Evolutionary conservation across 2,329 filamentous ascomycete genomes (phyloP), one percentile per base, ranked within the genome.

Genomic region (Ceratocystis cacaofunesta): DNA sequence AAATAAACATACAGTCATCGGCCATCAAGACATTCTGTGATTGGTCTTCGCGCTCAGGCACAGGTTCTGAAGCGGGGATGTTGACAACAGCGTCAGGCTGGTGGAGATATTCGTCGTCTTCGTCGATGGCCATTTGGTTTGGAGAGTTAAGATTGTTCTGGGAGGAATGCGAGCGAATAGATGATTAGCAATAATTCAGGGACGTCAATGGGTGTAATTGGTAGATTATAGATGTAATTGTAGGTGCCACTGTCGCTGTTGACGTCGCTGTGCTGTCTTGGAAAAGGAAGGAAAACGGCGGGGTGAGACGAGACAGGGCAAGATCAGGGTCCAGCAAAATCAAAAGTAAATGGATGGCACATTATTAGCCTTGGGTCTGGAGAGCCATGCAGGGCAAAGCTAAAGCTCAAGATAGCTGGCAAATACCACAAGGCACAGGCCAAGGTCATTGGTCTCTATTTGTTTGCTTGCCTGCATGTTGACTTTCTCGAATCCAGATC

Each of bases 1-100:
- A 32, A 32, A 58, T 17, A 50, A 36, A 63, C 66, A 50, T 68
- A 68, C 66, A 63, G 61, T 68, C 66, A 41, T 65, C 57, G 3
- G 64, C 66, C 43, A 63, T 58, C 19, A 66, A 8, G 32, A 66
- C 19, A 57, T 68, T 64, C 19, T 64, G 60, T 44, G 65, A 63
- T 25, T 62, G 52, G 19, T 64, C 64, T 32, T 68, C 64, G 25
- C 30, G 25, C 17, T 62, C 66, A 28, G 32, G 52, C 52, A 58
- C 60, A 41, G 57, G 19, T n/a, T 63, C 66, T 50, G 62, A 55
- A 17, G 44, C 62, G 12, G 62, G 52, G 44, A 67, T 64, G 30
- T 48, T 52, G 44, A 67, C 65, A 12, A 64, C 61, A 36, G 63
- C 44, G 7, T 64, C 66, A 63, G 66, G 63, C 58, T 62, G 66